These are phyloP conservation scores for Aspergillus versicolor DNA, from an alignment of 2,329 filamentous ascomycete genomes.

Conservation along the genomic window DNA sequence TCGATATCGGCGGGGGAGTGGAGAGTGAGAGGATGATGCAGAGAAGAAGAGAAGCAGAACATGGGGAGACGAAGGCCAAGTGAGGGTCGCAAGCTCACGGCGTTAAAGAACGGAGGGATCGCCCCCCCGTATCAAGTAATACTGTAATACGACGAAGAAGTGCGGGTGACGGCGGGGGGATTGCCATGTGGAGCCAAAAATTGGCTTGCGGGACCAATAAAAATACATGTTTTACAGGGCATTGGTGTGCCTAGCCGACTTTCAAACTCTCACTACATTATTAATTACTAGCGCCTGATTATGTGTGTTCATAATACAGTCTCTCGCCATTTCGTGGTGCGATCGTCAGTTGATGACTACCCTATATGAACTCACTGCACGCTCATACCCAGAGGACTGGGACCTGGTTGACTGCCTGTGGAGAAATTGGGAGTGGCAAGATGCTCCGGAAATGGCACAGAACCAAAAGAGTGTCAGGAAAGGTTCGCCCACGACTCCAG, in stretches of 20 bases:
- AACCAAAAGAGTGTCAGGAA: neutral
- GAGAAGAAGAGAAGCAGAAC: neutral
- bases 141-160: conserved; percentile 4
- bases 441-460: neutral
- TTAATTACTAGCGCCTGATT: conserved; percentile 8
- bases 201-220: neutral
- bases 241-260: conserved; percentile 11
- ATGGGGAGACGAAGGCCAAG: conserved; percentile 2
- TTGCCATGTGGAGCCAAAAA: conserved; percentile 9
- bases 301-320: neutral
- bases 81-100: neutral
- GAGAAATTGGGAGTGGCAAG: neutral
- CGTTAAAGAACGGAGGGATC: conserved; percentile 1
- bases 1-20: neutral
- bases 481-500: neutral
- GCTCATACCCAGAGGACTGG: neutral
- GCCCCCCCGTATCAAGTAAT: conserved; percentile 9
- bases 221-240: neutral
- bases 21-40: conserved; percentile 1
- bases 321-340: neutral
- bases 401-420: neutral
- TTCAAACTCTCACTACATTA: neutral
- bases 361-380: neutral
- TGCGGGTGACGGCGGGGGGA: conserved; percentile 13
- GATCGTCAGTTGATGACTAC: neutral